A percentile compares a stretch with the other conserved stretches of the same genome.
These are phyloP conservation scores for Lentinula detonsa DNA, from an alignment of 768 basidiomycete species.

Conservation along the genomic window DNA sequence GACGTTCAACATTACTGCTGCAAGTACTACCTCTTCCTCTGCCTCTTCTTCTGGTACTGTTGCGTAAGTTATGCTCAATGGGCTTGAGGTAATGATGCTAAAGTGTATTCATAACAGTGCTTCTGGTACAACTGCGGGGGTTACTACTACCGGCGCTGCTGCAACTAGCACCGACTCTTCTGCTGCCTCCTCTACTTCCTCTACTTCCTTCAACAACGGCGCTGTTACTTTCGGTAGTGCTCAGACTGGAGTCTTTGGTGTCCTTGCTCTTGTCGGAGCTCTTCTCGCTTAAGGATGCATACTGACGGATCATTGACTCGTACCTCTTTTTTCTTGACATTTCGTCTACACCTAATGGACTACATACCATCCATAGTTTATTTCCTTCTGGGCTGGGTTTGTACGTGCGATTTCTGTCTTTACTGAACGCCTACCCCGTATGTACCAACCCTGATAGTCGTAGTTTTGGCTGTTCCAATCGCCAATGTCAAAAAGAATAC, in stretches of 20 bases:
- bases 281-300: background rate
- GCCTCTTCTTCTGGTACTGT: constrained; percentile 1
- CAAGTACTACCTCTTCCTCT: background rate
- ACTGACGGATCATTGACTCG: background rate
- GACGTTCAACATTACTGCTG: constrained; percentile 41
- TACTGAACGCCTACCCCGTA: background rate
- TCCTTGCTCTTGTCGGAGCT: constrained; percentile 17
- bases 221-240: constrained; percentile 6
- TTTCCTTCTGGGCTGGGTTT: background rate
- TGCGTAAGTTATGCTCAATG: background rate
- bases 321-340: background rate
- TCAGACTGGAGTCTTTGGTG: constrained; percentile 20
- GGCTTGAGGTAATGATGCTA: background rate
- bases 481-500: too few species aligned
- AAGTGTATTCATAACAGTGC: background rate
- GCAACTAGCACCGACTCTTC: constrained; percentile 7
- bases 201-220: constrained; percentile 4
- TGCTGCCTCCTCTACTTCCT: constrained; percentile 16
- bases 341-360: background rate
- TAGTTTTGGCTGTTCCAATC: background rate
- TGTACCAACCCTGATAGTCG: background rate
- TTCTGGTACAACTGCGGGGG: constrained; percentile 7
- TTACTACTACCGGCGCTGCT: background rate
- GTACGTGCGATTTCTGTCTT: constrained; percentile 1
- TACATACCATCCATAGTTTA: background rate